These are phyloP conservation scores for Magnusiomyces fungicola DNA, from an alignment of 1,139 yeast species.

Conservation along the genomic window DNA sequence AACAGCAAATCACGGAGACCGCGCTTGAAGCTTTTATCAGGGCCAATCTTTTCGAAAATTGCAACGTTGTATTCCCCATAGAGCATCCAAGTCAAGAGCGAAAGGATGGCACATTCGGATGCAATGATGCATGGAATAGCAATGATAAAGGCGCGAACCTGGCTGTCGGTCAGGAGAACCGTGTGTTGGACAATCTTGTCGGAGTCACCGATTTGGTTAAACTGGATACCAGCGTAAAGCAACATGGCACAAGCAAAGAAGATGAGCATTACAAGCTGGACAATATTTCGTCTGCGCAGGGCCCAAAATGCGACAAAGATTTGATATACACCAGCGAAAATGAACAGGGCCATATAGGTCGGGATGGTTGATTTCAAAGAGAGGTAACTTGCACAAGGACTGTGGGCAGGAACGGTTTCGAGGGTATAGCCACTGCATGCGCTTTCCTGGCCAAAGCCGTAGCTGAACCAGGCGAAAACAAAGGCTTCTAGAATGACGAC, in stretches of 20 bases:
- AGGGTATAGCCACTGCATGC: neutral
- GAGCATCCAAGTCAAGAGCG: constrained; percentile 34
- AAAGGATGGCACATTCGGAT: constrained; percentile 35
- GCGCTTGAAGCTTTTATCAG: constrained; percentile 38
- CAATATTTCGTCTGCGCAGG: constrained; percentile 38
- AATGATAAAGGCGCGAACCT: constrained; percentile 25
- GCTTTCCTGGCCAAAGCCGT: constrained; percentile 15
- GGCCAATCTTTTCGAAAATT: constrained; percentile 46
- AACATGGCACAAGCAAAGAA: constrained; percentile 44
- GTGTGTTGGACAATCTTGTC: constrained; percentile 21
- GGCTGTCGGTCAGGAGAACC: neutral
- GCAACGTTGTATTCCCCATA: constrained; percentile 45
- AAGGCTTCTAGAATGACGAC: constrained; percentile 10
- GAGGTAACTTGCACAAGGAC: constrained; percentile 25
- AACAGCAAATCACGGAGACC: constrained; percentile 39
- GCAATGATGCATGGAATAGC: constrained; percentile 44
- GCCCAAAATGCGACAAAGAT: constrained; percentile 40
- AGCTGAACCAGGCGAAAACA: constrained; percentile 19
- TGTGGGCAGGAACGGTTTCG: constrained; percentile 17
- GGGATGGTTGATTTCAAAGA: constrained; percentile 26
- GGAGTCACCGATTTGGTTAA: constrained; percentile 36
- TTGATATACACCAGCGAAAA: constrained; percentile 41
- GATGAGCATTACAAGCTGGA: constrained; percentile 38
- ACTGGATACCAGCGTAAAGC: constrained; percentile 46
- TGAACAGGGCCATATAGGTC: constrained; percentile 38